Evolutionary conservation across 1,284 basidiomycete species (phyloP).

Genomic region (Peniophora sp.): DNA sequence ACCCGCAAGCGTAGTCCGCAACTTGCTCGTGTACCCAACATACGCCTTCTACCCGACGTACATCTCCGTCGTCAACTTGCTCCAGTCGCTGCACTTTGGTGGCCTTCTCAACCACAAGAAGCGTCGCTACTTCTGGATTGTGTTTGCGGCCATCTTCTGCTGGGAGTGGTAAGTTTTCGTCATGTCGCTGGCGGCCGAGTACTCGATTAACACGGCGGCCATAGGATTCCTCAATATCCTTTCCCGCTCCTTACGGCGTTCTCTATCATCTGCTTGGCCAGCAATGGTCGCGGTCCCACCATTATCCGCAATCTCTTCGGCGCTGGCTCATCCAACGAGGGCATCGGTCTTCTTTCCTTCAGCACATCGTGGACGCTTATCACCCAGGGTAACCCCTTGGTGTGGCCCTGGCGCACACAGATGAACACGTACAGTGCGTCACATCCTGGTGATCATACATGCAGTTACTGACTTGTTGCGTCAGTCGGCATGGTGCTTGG

Average conservation of each 20-base stretch:
- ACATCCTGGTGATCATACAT: background rate
- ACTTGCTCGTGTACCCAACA: constrained; percentile 57
- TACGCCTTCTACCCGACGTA: constrained; percentile 53
- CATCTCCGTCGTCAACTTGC: constrained; percentile 47
- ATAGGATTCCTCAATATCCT: constrained; percentile 34
- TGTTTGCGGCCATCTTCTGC: constrained; percentile 41
- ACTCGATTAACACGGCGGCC: background rate
- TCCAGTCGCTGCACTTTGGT: constrained; percentile 49
- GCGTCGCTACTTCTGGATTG: constrained; percentile 45
- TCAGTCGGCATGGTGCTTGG: constrained; percentile 41
- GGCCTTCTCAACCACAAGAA: constrained; percentile 37
- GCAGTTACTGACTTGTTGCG: background rate
- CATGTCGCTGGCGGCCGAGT: background rate
- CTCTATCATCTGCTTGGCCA: constrained; percentile 41
- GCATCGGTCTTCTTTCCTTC: constrained; percentile 41
- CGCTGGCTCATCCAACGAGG: constrained; percentile 44
- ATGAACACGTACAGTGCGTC: constrained; percentile 30
- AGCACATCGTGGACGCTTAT: constrained; percentile 46
- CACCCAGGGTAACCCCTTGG: constrained; percentile 42
- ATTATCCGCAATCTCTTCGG: constrained; percentile 43
- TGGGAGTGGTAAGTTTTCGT: constrained; percentile 31
- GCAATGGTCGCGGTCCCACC: constrained; percentile 33
- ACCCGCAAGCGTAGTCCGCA: constrained; percentile 26
- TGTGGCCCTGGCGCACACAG: constrained; percentile 45
- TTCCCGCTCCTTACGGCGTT: constrained; percentile 39